phyloP scores from a whole-genome alignment of 2,329 filamentous ascomycete genomes.

The Clonostachys rosea region DNA sequence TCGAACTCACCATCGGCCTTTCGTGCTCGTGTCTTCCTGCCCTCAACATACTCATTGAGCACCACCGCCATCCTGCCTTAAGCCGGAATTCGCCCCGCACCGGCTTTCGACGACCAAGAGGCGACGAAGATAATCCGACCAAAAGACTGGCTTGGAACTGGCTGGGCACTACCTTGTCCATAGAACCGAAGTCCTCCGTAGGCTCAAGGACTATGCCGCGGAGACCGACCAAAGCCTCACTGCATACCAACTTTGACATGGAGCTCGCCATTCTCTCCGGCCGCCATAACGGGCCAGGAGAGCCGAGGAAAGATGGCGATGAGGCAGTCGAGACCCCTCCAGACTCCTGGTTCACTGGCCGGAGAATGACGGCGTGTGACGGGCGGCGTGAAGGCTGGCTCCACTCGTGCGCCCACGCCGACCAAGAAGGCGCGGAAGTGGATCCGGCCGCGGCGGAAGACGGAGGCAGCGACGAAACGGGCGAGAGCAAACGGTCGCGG shows the following conservation, averaged over 20 bases:
- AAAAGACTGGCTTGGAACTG: too few relatives aligned
- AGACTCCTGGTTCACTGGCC: not conserved
- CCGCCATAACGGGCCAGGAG: too few relatives aligned
- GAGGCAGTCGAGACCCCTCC: not conserved
- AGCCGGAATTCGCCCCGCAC: too few relatives aligned
- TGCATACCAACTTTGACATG: not conserved
- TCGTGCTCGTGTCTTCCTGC: conserved; percentile 16
- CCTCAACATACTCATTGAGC: conserved; percentile 8
- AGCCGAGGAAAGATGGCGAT: not conserved
- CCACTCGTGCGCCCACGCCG: too few relatives aligned
- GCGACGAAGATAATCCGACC: not conserved
- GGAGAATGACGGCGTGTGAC: not conserved
- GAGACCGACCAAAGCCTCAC: too few relatives aligned
- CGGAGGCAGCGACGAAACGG: not conserved
- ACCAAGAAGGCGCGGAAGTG: not conserved
- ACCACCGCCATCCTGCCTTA: not conserved
- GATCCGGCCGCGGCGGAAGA: not conserved
- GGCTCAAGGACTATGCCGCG: too few relatives aligned
- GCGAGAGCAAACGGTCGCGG: not conserved
- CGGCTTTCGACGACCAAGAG: too few relatives aligned
- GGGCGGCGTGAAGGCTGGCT: conserved; percentile 4
- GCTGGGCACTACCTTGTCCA: too few relatives aligned
- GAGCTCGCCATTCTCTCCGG: not conserved
- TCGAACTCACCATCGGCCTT: conserved; percentile 16
- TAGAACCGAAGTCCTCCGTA: too few relatives aligned